These are phyloP conservation scores for Oehlia diaphana DNA, from an alignment of 192 early-diverging fungal genomes.

Conservation along the genomic window DNA sequence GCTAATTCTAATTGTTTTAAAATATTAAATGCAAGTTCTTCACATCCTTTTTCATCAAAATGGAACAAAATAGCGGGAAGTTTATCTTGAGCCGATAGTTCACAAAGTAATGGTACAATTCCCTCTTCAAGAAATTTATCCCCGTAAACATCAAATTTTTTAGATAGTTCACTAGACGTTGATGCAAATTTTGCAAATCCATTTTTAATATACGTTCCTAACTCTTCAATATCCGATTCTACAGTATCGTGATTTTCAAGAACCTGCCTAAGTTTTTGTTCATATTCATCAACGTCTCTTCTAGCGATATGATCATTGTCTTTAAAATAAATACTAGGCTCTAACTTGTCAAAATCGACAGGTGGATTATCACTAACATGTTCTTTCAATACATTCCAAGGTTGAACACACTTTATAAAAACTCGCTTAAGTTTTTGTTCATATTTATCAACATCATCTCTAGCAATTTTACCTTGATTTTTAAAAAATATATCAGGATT, in stretches of 20 bases:
- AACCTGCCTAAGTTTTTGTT: conserved; percentile 34
- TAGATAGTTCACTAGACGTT: background rate
- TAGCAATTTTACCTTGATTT: too few relatives aligned
- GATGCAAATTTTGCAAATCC: conserved; percentile 34
- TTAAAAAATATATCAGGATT: too few relatives aligned
- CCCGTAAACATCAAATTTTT: conserved; percentile 28
- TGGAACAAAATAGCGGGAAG: conserved; percentile 45
- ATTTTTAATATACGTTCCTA: conserved; percentile 1
- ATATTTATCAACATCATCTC: too few relatives aligned
- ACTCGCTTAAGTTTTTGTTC: too few relatives aligned
- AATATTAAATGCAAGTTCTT: conserved; percentile 27
- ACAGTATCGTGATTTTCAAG: background rate
- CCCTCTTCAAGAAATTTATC: conserved; percentile 8
- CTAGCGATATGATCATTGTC: conserved; percentile 26
- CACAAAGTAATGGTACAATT: conserved; percentile 23
- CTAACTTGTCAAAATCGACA: background rate
- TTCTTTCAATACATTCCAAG: conserved; percentile 37
- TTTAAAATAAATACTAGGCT: conserved; percentile 40
- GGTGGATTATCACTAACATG: conserved; percentile 14
- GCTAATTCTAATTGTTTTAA: conserved; percentile 27
- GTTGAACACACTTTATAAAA: conserved; percentile 25
- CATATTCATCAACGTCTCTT: conserved; percentile 30
- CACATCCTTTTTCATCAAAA: conserved; percentile 40
- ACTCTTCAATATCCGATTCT: background rate
- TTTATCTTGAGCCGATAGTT: conserved; percentile 40